A percentile compares a stretch with the other conserved stretches of the same genome.
These are phyloP conservation scores for Trebouxia sp. DNA, from an alignment of 139 green algal species.

Conservation along the genomic window DNA sequence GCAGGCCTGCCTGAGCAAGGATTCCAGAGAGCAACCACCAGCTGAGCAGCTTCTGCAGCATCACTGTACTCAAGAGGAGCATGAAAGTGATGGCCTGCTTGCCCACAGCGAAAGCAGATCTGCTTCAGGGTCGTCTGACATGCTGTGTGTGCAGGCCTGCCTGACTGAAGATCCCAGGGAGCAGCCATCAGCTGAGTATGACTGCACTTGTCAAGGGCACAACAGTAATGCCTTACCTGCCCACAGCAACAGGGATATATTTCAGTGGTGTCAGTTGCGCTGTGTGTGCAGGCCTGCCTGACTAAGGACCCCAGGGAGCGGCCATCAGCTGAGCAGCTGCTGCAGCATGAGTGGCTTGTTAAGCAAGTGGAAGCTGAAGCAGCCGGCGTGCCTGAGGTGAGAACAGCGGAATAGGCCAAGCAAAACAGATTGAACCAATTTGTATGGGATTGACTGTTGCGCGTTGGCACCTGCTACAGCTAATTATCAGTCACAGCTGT, in stretches of 20 bases:
- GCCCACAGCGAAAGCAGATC: not conserved
- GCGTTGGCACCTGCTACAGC: too few relatives aligned
- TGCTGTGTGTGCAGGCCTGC: not conserved
- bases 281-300: conserved; percentile 19
- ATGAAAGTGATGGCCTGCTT: too few relatives aligned
- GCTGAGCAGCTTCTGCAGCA: too few relatives aligned
- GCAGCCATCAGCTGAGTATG: not conserved
- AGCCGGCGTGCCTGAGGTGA: conserved; percentile 7
- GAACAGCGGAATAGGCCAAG: too few relatives aligned
- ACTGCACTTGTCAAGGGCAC: not conserved
- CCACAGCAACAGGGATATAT: not conserved
- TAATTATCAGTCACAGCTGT: too few relatives aligned
- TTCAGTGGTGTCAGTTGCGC: too few relatives aligned
- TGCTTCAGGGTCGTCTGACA: not conserved
- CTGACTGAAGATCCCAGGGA: not conserved
- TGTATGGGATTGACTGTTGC: too few relatives aligned
- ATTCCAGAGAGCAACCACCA: not conserved
- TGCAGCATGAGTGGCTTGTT: conserved; percentile 6
- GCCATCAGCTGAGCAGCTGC: not conserved
- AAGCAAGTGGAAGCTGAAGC: not conserved
- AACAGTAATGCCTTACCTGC: not conserved
- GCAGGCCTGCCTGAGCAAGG: not conserved
- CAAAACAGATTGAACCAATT: too few relatives aligned
- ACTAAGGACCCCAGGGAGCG: not conserved
- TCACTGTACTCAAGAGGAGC: too few relatives aligned